Conservation (phyloP, 2,329 filamentous ascomycete species). For the Dothistroma septosporum region DNA sequence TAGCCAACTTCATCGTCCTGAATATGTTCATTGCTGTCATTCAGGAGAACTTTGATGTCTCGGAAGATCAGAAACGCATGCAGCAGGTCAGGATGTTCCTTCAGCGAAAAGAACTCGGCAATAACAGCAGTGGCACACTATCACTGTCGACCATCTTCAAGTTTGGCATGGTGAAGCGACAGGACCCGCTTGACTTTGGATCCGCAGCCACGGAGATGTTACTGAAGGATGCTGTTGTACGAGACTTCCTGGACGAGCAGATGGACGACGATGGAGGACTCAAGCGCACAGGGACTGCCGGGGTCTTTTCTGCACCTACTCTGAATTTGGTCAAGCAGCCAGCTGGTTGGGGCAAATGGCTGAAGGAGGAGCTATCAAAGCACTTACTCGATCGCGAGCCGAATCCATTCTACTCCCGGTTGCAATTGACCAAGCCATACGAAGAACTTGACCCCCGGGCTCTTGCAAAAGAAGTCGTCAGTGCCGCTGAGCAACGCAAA, state of each 20-base stretch:
- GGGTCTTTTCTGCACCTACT: conserved; percentile 13
- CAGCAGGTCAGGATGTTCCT: conserved; percentile 95
- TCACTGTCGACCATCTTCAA: conserved; percentile 64
- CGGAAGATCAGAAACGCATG: conserved; percentile 93
- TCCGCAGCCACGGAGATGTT: conserved; percentile 93
- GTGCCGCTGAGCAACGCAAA: conserved; percentile 75
- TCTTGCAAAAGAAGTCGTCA: conserved; percentile 87
- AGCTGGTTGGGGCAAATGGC: conserved; percentile 21
- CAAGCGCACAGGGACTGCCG: conserved; percentile 17
- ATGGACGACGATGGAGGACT: conserved; percentile 33
- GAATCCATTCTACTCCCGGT: conserved; percentile 90
- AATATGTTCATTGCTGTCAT: conserved; percentile 99
- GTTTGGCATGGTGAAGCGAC: conserved; percentile 58
- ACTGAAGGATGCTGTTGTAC: conserved; percentile 90
- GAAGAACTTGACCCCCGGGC: conserved; percentile 77
- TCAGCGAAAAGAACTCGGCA: conserved; percentile 80
- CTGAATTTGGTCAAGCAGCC: conserved; percentile 18
- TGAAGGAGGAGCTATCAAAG: conserved; percentile 25
- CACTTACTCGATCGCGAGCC: conserved; percentile 57
- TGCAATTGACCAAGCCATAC: conserved; percentile 65
- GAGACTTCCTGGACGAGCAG: conserved; percentile 84
- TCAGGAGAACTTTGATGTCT: conserved; percentile 98
- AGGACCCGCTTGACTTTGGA: conserved; percentile 87
- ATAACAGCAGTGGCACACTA: conserved; percentile 63
- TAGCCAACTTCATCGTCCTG: conserved; percentile 90